These are phyloP conservation scores for Fonsecaea nubica DNA, from an alignment of 2,329 filamentous ascomycete genomes.

Conservation along the genomic window DNA sequence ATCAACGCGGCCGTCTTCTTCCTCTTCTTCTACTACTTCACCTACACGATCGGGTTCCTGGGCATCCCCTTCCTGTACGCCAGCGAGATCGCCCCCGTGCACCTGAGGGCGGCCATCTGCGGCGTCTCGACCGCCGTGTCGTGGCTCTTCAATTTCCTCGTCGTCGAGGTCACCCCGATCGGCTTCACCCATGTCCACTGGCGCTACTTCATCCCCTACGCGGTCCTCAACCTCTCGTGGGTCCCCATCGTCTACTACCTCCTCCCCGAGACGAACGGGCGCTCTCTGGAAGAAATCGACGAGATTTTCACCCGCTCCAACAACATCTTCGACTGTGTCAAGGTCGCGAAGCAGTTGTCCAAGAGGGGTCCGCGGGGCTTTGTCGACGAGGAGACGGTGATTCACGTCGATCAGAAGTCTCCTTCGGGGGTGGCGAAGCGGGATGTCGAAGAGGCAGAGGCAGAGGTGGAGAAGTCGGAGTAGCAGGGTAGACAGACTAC, in stretches of 20 bases:
- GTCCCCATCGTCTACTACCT: constrained; percentile 66
- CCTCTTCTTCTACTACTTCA: constrained; percentile 66
- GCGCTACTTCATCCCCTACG: no score
- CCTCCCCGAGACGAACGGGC: constrained; percentile 66
- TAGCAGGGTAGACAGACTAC: no score
- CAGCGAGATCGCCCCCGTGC: constrained; percentile 66
- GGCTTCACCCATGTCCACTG: not conserved
- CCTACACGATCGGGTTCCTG: constrained; percentile 64
- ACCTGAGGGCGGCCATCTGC: constrained; percentile 16
- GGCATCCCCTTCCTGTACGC: constrained; percentile 69
- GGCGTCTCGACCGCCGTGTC: constrained; percentile 23
- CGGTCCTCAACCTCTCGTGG: constrained; percentile 3
- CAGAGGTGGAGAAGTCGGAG: no score
- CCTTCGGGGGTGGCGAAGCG: no score
- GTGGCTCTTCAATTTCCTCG: constrained; percentile 63
- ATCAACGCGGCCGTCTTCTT: constrained; percentile 63
- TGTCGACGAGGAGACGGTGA: no score
- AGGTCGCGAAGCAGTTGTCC: constrained; percentile 52
- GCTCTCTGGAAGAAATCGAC: constrained; percentile 72
- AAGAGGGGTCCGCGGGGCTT: no score
- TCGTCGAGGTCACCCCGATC: constrained; percentile 70
- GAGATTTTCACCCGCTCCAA: constrained; percentile 66
- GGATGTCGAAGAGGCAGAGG: no score
- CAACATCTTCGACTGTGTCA: constrained; percentile 57
- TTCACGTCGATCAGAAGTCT: no score